Evolutionary conservation across 2,329 filamentous ascomycete genomes (phyloP), one percentile per base, ranked within the genome.

Genomic region (Magnaporthiopsis poae): DNA sequence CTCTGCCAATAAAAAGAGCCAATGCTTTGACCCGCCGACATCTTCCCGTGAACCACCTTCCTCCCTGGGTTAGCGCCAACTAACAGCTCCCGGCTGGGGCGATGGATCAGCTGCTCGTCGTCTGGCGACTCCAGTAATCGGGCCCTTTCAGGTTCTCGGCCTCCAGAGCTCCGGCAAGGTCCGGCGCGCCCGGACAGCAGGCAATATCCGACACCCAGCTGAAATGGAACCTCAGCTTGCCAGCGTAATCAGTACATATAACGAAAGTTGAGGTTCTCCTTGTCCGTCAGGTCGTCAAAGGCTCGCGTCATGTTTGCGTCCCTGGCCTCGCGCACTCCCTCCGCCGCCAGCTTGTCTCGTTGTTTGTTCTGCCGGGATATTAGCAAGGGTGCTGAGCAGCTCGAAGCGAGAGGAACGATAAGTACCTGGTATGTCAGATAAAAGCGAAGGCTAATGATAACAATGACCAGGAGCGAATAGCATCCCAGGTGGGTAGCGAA

Each of bases 401-500:
- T 18, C 1, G 3, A 2, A 5, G 5, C 13, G 15, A 5, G 60
- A 52, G 8, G 8, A 56, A 18, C 18, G 67, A 18, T 25, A 25
- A 2, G 21, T 25, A 56, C 46, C 46, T 56, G 46, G 46, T 56
- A 56, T 65, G 31, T 60, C 61, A 90, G 79, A 68, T 88, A 81
- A 76, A 82, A 87, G 29, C 88, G 79, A 71, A 90, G 78, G 68
- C 77, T 81, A 2, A 86, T 65, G 27, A 90, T 81, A 5, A 86
- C 80, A 4, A 86, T 35, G 0, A 88, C 84, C 31, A 90, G 79
- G 35, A 85, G 76, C 0, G 79, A 77, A 74, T 91, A 91, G 76
- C 89, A 91, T 18, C 85, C 88, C 11, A 91, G 78, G 71, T 91
- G 88, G 0, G 86, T 88, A 7, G 86, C 80, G 68, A 90, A 90